Base-by-base conservation (phyloP, 148 eudicot species). In the Camellia japonica region DNA sequence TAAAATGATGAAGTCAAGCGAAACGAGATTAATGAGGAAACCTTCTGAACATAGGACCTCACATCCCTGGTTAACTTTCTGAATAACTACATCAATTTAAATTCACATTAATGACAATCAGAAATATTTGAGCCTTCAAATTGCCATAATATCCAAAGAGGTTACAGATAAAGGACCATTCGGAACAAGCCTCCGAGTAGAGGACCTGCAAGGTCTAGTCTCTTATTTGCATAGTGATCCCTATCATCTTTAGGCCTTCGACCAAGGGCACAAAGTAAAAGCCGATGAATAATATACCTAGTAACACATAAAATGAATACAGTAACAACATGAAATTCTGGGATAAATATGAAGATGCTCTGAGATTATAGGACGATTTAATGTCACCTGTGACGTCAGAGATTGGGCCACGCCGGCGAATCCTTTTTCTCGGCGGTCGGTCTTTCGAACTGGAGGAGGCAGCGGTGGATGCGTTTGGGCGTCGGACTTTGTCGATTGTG, bases 161-260 rank as follows among this genome's bases (percentile, higher is more conserved):
- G 15, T 23, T 9, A 47, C 7, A 62, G 56, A 58, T 18, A 2
- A 73, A 61, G 51, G 15, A 88, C 91, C 94, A 92, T 93, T 78
- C 98, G 86, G 80, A 93, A 95, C 54, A 95, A 83, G 71, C 97
- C 97, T 80, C 94, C 97, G 64, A 95, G 97, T 82, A 95, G 81
- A 70, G 98, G 98, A 86, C 97, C 98, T 61, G 98, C 98, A 85
- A 95, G 98, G 82, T 95, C 98, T 71, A 95, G 85, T 81, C 98
- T 90, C 87, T 95, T 95, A 84, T 95, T 95, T 16, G 93, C 97
- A 85, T 95, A 93, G 80, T 95, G 97, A 89, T 95, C 98, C 84
- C 98, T 92, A 72, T 95, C 98, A 83, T 95, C 98, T 75, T 95
- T 97, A 46, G 96, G 84, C 84, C 98, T 92, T 79, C 93, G 89